Evolutionary conservation across 1,139 yeast species (phyloP).

Genomic region (Hyphopichia khmerensis): DNA sequence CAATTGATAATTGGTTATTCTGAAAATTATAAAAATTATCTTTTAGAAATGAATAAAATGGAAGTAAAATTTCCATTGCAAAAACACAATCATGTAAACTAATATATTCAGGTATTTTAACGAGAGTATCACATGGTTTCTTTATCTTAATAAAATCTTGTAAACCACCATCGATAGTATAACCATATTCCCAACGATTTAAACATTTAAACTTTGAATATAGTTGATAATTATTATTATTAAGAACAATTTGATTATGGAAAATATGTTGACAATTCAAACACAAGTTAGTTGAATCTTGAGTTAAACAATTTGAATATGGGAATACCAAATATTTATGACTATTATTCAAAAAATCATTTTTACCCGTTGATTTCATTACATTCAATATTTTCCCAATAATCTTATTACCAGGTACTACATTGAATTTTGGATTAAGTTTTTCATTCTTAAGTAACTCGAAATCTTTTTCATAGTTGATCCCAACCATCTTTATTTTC

Average conservation of each 20-base stretch:
- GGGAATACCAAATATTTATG: conserved; percentile 37
- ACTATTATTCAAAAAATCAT: conserved; percentile 2
- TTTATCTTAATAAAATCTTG: conserved; percentile 35
- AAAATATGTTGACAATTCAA: conserved; percentile 19
- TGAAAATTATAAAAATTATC: conserved; percentile 9
- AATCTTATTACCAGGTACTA: conserved; percentile 35
- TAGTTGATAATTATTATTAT: conserved; percentile 9
- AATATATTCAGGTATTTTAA: conserved; percentile 29
- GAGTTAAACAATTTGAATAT: conserved; percentile 32
- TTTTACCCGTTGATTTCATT: conserved; percentile 5
- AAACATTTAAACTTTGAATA: conserved; percentile 20
- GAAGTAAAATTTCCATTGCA: conserved; percentile 33
- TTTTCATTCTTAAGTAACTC: conserved; percentile 13
- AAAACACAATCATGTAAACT: conserved; percentile 42
- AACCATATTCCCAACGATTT: conserved; percentile 30
- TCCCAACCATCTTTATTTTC: conserved; percentile 31
- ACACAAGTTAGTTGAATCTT: conserved; percentile 16
- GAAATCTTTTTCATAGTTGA: conserved; percentile 27
- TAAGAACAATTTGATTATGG: conserved; percentile 1
- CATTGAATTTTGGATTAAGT: conserved; percentile 9
- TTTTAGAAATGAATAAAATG: conserved; percentile 30
- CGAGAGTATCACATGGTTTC: conserved; percentile 23
- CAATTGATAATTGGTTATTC: neutral
- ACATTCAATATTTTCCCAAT: conserved; percentile 24
- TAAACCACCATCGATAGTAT: conserved; percentile 40